Conservation (phyloP, 169 alveolate species). For the Plasmodium sp. region DNA sequence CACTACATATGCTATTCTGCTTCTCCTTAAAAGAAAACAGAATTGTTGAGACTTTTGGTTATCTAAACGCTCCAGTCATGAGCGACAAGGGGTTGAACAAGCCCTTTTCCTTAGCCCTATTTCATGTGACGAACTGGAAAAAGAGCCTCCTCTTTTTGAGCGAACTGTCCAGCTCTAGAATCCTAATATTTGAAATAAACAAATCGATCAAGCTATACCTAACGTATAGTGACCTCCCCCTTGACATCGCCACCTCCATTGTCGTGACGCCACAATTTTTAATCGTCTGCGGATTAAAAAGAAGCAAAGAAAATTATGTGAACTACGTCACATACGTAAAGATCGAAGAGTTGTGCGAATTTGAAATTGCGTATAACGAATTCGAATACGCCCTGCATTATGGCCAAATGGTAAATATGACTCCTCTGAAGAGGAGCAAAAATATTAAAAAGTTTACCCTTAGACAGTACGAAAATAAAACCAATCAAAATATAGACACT, state of each 20-base stretch:
- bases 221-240: constrained; percentile 6
- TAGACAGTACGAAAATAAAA: background rate
- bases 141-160: constrained; percentile 63
- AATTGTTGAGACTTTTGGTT: constrained; percentile 47
- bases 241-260: constrained; percentile 14
- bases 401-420: background rate
- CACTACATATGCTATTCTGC: constrained; percentile 29
- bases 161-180: constrained; percentile 58
- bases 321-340: constrained; percentile 38
- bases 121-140: background rate
- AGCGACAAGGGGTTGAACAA: constrained; percentile 52
- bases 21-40: background rate
- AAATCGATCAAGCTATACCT: constrained; percentile 12
- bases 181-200: constrained; percentile 53
- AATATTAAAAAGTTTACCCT: constrained; percentile 34
- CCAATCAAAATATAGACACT: background rate
- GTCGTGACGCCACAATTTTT: constrained; percentile 22
- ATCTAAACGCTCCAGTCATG: constrained; percentile 28
- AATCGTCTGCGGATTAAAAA: constrained; percentile 43
- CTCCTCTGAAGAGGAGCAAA: constrained; percentile 34
- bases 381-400: background rate
- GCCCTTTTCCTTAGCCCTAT: constrained; percentile 51
- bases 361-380: constrained; percentile 34
- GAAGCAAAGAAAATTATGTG: constrained; percentile 22
- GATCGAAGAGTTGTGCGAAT: constrained; percentile 31